These are phyloP conservation scores for Bipolaris oryzae DNA, from an alignment of 2,329 filamentous ascomycete species.

Conservation along the genomic window DNA sequence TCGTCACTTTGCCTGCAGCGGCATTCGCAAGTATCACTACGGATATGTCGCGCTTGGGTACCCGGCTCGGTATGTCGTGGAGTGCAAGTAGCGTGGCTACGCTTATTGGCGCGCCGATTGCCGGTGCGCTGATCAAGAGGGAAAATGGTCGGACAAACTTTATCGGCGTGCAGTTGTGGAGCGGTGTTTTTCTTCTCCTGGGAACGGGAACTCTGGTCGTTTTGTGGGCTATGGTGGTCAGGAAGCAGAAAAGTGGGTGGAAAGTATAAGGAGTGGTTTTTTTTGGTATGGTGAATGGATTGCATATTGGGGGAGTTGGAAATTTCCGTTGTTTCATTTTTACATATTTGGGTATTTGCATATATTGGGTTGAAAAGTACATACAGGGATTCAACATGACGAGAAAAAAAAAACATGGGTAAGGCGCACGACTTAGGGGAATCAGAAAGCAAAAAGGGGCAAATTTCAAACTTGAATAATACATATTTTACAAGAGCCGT, in stretches of 20 bases:
- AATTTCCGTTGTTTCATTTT: background rate
- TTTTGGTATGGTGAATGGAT: background rate
- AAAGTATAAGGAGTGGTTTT: conserved; percentile 30
- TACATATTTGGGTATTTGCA: background rate
- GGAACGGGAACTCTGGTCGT: conserved; percentile 33
- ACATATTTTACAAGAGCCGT: background rate
- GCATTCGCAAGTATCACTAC: conserved; percentile 47
- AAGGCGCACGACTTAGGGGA: too few species aligned
- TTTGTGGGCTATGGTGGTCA: conserved; percentile 35
- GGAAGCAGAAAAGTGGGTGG: conserved; percentile 38
- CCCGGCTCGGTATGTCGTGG: conserved; percentile 48
- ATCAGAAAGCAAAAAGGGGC: background rate
- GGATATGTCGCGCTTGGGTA: conserved; percentile 44
- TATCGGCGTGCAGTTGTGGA: conserved; percentile 45
- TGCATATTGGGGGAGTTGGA: background rate
- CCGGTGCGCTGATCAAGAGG: conserved; percentile 39
- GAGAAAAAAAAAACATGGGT: background rate
- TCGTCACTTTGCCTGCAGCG: conserved; percentile 46
- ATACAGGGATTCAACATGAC: background rate
- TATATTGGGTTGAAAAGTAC: background rate
- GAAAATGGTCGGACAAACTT: conserved; percentile 33
- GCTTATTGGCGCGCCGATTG: conserved; percentile 46
- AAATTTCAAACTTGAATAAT: background rate
- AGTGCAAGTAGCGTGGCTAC: conserved; percentile 44
- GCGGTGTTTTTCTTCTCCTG: conserved; percentile 42